Evolutionary conservation across 345 rosid species (phyloP).

Genomic region (Moricandia moricandioides): DNA sequence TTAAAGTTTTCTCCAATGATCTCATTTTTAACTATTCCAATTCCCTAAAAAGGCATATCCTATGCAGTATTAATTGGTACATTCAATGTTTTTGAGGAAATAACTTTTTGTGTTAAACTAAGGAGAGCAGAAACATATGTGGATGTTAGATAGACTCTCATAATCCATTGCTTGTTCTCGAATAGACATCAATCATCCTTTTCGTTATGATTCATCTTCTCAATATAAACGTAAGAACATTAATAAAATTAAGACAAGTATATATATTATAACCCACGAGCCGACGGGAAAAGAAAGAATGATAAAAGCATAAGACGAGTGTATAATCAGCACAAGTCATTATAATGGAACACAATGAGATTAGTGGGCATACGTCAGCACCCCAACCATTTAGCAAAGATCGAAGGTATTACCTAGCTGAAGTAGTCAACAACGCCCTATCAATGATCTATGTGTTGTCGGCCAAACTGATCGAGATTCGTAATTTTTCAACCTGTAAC

Average conservation of each 20-base stretch:
- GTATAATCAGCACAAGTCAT: slow-evolving; percentile 24
- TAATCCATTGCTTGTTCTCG: slow-evolving; percentile 16
- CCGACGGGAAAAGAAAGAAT: not conserved
- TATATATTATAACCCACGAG: not conserved
- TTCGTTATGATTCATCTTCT: not conserved
- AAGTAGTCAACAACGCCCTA: not conserved
- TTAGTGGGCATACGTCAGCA: slow-evolving; percentile 30
- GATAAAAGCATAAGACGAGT: slow-evolving; percentile 7
- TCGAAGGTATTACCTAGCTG: not conserved
- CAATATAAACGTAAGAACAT: not conserved
- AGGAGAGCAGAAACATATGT: slow-evolving; percentile 10
- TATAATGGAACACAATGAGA: slow-evolving; percentile 18
- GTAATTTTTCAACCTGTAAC: not conserved
- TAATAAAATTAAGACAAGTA: not conserved
- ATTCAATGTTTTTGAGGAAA: not conserved
- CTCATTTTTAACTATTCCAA: not conserved
- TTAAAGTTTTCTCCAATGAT: not conserved
- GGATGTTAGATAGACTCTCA: slow-evolving; percentile 24
- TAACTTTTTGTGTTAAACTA: not conserved
- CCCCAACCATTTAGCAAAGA: slow-evolving; percentile 7
- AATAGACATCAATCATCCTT: slow-evolving; percentile 14
- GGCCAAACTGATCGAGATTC: not conserved
- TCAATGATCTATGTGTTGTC: not conserved
- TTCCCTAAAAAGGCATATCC: no score
- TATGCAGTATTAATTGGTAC: not conserved